A percentile compares a stretch with the other conserved stretches of the same genome.
phyloP scores from a whole-genome alignment of 352 stramenopile genomes.

The Pythium dissimile region DNA sequence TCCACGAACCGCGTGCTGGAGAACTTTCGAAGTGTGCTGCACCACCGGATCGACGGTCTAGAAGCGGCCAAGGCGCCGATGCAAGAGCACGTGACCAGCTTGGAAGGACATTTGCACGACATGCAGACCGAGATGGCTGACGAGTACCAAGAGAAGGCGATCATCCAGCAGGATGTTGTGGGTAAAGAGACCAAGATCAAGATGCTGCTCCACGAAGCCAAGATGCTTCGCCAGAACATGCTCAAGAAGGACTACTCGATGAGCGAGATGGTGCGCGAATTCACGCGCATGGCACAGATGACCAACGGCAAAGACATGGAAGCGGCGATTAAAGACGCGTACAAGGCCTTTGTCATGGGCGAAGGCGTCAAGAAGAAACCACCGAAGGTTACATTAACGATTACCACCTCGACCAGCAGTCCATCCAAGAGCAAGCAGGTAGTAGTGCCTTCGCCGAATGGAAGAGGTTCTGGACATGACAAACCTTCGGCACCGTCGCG shows the following conservation, averaged over 20 bases:
- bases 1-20: slow-evolving; percentile 76
- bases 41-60: slow-evolving; percentile 71
- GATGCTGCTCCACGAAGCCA: slow-evolving; percentile 71
- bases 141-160: slow-evolving; percentile 63
- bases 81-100: slow-evolving; percentile 44
- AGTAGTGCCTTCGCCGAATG: background rate
- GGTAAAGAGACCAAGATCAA: slow-evolving; percentile 77
- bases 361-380: slow-evolving; percentile 63
- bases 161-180: slow-evolving; percentile 57
- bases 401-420: background rate
- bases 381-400: slow-evolving; percentile 22
- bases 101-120: slow-evolving; percentile 70
- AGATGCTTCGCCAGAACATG: slow-evolving; percentile 62
- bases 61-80: slow-evolving; percentile 72
- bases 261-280: slow-evolving; percentile 77
- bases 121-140: slow-evolving; percentile 78
- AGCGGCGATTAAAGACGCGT: slow-evolving; percentile 73
- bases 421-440: slow-evolving; percentile 14
- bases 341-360: slow-evolving; percentile 71
- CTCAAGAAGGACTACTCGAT: slow-evolving; percentile 79
- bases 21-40: slow-evolving; percentile 79
- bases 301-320: slow-evolving; percentile 82
- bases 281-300: slow-evolving; percentile 65
- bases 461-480: background rate
- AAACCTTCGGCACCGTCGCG: slow-evolving; percentile 4